Evolutionary conservation across 495 filamentous ascomycete genomes (phyloP), one percentile per base, ranked within the genome.

Genomic region (Xylona heveae): DNA sequence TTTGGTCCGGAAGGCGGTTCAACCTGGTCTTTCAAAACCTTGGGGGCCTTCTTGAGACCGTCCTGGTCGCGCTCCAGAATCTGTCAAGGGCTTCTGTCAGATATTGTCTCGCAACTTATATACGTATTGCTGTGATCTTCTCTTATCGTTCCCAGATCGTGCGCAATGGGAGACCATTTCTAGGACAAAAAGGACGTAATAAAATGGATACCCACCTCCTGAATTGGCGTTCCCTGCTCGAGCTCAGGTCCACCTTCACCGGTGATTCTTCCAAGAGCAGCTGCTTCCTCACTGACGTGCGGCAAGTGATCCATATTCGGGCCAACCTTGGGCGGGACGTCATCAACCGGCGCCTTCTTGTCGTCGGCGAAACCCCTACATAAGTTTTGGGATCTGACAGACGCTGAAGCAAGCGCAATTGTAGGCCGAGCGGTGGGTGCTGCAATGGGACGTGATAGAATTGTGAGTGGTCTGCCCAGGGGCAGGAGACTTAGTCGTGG

Each of bases 231-330:
- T 6, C 74, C 71, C 43, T 76, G 71, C 28, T 66, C 59, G 28
- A 77, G 40, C 36, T 78, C 71, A 5, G 71, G 73, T 8, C 48
- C 45, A 17, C 43, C 45, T 35, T 56, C 55, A 23, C 72, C 59
- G 38, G 58, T 70, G 19, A 70, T 61, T 26, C 59, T 54, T 6
- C 54, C 57, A 18, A 62, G 57, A 37, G 62, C 59, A 25, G 64
- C 62, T 14, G 72, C 73, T 40, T 78, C 71, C 46, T 78, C 66
- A 38, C 62, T 72, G 18, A 73, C 64, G 51, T 66, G 57, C 21
- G 62, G 66, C 31, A 69, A 46, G n/a, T 51, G 53, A 29, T 68
- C 61, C 45, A 61, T 57, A 24, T 60, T 66, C 5, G 70, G 57
- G 19, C 59, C 59, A n/a, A n/a, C n/a, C n/a, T n/a, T n/a, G n/a